These are phyloP conservation scores for Chalciporus chontae DNA, from an alignment of 768 basidiomycete species.

Conservation along the genomic window DNA sequence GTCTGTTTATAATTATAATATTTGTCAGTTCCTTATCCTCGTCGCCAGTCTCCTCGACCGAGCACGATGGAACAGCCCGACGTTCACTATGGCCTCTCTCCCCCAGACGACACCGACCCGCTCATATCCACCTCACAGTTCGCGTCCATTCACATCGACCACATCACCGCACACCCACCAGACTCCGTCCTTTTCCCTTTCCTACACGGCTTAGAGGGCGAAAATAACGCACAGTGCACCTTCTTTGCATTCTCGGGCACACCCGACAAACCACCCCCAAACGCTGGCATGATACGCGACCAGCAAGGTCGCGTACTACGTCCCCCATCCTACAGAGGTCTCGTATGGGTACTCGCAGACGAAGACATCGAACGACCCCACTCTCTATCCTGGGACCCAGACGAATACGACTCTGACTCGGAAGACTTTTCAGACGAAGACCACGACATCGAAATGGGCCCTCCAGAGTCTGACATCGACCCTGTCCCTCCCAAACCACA, in stretches of 20 bases:
- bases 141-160: conserved; percentile 56
- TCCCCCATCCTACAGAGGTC: conserved; percentile 58
- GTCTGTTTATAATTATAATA: too few relatives aligned
- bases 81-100: conserved; percentile 20
- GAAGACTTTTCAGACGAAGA: conserved; percentile 27
- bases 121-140: conserved; percentile 48
- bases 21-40: conserved; percentile 13
- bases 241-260: conserved; percentile 58
- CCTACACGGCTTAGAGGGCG: conserved; percentile 81
- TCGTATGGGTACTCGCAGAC: conserved; percentile 80
- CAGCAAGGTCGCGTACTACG: conserved; percentile 22
- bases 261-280: conserved; percentile 9
- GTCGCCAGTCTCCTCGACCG: too few relatives aligned
- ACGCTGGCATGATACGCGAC: conserved; percentile 27
- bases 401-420: conserved; percentile 30
- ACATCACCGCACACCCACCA: conserved; percentile 67
- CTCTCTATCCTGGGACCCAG: conserved; percentile 20
- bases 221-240: conserved; percentile 72
- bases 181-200: conserved; percentile 87
- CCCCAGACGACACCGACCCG: conserved; percentile 17
- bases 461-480: conserved; percentile 32
- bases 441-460: conserved; percentile 27
- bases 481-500: conserved; percentile 19
- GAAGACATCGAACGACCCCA: conserved; percentile 47
- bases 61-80: conserved; percentile 9